Conservation (phyloP, 192 early-diverging fungal species). For the Chytriomyces hyalinus region DNA sequence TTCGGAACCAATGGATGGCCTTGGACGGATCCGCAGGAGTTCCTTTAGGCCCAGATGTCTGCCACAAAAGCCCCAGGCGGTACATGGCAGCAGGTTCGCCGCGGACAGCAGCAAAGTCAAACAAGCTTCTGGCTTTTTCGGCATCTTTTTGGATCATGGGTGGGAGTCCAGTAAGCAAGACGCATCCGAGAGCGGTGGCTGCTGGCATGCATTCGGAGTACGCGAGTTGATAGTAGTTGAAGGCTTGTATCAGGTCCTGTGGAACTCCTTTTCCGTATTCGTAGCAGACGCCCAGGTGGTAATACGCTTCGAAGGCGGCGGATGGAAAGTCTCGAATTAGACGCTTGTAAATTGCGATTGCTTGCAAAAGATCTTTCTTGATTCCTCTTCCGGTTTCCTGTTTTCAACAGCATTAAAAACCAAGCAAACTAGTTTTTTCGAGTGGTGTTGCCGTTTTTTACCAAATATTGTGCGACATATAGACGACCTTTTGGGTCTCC, state of each 20-base stretch:
- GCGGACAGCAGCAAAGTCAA: constrained; percentile 11
- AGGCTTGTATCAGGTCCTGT: constrained; percentile 28
- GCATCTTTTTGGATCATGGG: not conserved
- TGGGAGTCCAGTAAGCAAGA: constrained; percentile 7
- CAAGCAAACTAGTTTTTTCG: not conserved
- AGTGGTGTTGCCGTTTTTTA: not conserved
- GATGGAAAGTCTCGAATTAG: constrained; percentile 5
- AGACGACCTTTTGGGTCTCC: constrained; percentile 10
- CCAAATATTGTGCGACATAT: constrained; percentile 21
- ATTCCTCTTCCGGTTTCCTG: constrained; percentile 35
- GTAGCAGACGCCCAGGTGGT: constrained; percentile 22
- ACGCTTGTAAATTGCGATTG: constrained; percentile 9
- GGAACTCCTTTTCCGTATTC: constrained; percentile 35
- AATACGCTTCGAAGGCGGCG: constrained; percentile 15
- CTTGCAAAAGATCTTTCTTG: not conserved
- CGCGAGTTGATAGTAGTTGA: constrained; percentile 23
- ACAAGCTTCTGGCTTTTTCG: constrained; percentile 13
- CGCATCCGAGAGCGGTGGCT: not conserved
- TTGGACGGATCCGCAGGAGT: not conserved
- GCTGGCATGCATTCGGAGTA: constrained; percentile 6
- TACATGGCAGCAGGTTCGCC: constrained; percentile 11
- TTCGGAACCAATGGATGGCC: constrained; percentile 4
- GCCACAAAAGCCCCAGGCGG: not conserved
- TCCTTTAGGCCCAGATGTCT: not conserved
- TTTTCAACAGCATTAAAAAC: not conserved